These are phyloP conservation scores for Aspergillus fructus DNA, from an alignment of 2,329 filamentous ascomycete species.

Conservation along the genomic window DNA sequence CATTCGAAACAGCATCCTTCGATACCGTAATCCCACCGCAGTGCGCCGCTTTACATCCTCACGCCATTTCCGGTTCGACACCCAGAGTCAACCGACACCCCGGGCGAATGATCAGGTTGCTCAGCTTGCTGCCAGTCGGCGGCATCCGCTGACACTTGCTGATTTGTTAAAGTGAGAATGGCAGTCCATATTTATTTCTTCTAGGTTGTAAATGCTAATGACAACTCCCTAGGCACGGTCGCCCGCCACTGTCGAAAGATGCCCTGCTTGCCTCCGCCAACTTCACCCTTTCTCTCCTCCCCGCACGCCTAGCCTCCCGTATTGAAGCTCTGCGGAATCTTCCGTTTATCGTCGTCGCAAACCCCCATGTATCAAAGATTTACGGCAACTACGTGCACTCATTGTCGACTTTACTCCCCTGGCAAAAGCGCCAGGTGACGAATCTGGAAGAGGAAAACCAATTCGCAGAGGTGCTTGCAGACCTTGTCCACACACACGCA, in stretches of 20 bases:
- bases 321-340: slow-evolving; percentile 91
- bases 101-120: slow-evolving; percentile 75
- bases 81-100: slow-evolving; percentile 48
- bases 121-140: slow-evolving; percentile 71
- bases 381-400: slow-evolving; percentile 97
- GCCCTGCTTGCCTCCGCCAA: slow-evolving; percentile 88
- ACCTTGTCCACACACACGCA: slow-evolving; percentile 90
- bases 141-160: slow-evolving; percentile 79
- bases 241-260: slow-evolving; percentile 76
- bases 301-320: slow-evolving; percentile 86
- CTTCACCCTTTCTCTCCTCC: slow-evolving; percentile 89
- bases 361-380: slow-evolving; percentile 89
- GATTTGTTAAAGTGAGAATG: slow-evolving; percentile 77
- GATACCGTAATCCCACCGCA: background rate
- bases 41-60: slow-evolving; percentile 22
- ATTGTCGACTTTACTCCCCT: slow-evolving; percentile 84
- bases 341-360: slow-evolving; percentile 97
- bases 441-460: slow-evolving; percentile 82
- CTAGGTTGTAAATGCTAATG: background rate
- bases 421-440: slow-evolving; percentile 69
- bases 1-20: background rate
- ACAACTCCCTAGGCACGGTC: slow-evolving; percentile 59
- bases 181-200: background rate
- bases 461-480: slow-evolving; percentile 89
- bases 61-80: slow-evolving; percentile 22